Evolutionary conservation across 495 filamentous ascomycete species (phyloP).

Genomic region (Platismatia glauca): DNA sequence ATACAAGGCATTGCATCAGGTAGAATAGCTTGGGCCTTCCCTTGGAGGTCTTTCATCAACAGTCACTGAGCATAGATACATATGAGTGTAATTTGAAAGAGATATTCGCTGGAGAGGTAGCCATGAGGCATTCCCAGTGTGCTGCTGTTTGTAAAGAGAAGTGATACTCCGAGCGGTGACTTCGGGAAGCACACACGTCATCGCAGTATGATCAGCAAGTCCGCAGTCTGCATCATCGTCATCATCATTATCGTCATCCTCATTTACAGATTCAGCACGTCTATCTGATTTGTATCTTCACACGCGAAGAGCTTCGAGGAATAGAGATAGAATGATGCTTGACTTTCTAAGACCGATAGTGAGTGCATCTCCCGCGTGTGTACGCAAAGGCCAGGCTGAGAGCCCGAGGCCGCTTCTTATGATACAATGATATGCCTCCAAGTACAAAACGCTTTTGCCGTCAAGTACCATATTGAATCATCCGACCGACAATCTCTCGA

Average conservation of each 20-base stretch:
- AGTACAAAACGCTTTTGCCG: slow-evolving; percentile 1
- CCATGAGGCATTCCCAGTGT: neutral
- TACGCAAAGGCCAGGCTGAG: neutral
- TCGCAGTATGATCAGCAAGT: neutral
- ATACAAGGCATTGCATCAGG: neutral
- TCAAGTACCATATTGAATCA: neutral
- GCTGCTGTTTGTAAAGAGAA: neutral
- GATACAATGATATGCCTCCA: slow-evolving; percentile 4
- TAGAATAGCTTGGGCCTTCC: neutral
- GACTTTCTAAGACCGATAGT: neutral
- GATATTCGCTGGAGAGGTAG: neutral
- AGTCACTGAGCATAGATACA: neutral
- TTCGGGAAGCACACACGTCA: neutral
- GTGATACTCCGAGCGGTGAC: neutral
- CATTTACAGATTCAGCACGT: neutral
- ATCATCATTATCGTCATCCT: neutral
- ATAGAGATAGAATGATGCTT: neutral
- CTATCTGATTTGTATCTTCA: neutral
- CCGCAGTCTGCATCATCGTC: neutral
- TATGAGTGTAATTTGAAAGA: neutral
- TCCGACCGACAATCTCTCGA: neutral
- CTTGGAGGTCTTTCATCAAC: neutral
- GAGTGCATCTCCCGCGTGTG: neutral
- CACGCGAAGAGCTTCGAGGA: neutral
- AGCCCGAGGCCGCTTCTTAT: neutral